A percentile compares a stretch with the other conserved stretches of the same genome.
These are phyloP conservation scores for Orbilia javanica DNA, from an alignment of 2,329 filamentous ascomycete genomes.

Conservation along the genomic window DNA sequence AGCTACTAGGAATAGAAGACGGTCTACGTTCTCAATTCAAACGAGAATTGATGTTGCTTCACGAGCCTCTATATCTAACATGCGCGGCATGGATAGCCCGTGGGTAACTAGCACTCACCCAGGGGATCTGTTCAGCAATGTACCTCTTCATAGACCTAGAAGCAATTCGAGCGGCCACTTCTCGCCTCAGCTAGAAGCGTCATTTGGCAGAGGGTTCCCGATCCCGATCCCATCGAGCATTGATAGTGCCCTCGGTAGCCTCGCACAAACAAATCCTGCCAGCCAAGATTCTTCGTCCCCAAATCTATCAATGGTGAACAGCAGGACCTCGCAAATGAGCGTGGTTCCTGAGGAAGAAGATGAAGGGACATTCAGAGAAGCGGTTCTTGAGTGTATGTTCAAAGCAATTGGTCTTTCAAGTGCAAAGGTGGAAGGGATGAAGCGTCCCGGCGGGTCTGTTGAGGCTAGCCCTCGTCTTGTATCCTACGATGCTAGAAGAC, in stretches of 20 bases:
- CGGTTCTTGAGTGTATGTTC: constrained; percentile 94
- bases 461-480: constrained; percentile 87
- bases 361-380: constrained; percentile 87
- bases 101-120: constrained; percentile 51
- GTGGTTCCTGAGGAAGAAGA: constrained; percentile 71
- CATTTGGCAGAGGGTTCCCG: constrained; percentile 30
- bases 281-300: constrained; percentile 16
- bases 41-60: constrained; percentile 72
- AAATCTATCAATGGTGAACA: constrained; percentile 46
- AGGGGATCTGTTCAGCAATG: constrained; percentile 53
- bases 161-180: constrained; percentile 48
- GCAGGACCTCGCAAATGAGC: constrained; percentile 34
- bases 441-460: constrained; percentile 74
- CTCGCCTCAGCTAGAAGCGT: constrained; percentile 34
- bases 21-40: constrained; percentile 74
- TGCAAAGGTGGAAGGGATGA: constrained; percentile 72
- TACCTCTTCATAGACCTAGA: constrained; percentile 42
- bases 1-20: constrained; percentile 70
- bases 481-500: constrained; percentile 83
- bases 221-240: constrained; percentile 24
- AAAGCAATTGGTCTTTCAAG: constrained; percentile 88
- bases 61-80: constrained; percentile 18
- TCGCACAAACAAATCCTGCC: not conserved
- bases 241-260: constrained; percentile 26
- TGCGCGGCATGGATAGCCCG: constrained; percentile 35